Base-by-base conservation (phyloP, 371 early-diverging fungal species). In the Smittium culicis region DNA sequence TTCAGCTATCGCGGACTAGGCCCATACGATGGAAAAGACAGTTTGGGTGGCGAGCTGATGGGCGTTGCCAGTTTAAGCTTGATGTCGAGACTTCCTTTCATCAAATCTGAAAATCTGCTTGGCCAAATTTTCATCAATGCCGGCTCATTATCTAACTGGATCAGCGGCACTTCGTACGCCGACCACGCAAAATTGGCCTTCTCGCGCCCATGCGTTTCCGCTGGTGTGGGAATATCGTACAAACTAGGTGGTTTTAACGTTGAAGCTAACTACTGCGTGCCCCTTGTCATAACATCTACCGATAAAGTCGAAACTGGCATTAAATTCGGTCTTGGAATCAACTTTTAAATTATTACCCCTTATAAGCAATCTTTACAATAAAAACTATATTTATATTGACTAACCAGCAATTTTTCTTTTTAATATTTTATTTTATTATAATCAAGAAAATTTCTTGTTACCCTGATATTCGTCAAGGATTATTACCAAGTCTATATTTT, bases 181-280 rank as follows among this genome's bases (percentile, higher is more conserved):
- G 66, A 31, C 35, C 70, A 73, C 34, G 3, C 72, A n/a, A 29
- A 16, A 20, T 66, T 68, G 1, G 67, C 73, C 55, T 34, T 74
- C 27, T 34, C 57, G 29, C 66, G 78, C 79, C 92, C 92, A 2
- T 86, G 88, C 32, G 74, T 81, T 5, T 76, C 90, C 0, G 81
- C 79, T 1, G 91, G 92, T 29, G 69, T 86, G 16, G 97, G 97
- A 60, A 78, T 96, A n/a, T 86, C 88, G 17, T 89, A 88, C 64
- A 85, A 87, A 57, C 91, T 93, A 72, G 87, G 88, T 67, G 83
- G 89, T 66, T 84, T 91, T 57, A 83, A 93, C 25, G 80, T 91
- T 2, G 97, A 96, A 77, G 73, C 94, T 55, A 95, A 95, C 72
- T 92, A 87, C 70, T 87, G 91, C 70, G 65, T 95, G 35, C 96